phyloP scores from a whole-genome alignment of 345 rosid species.

The Acer negundo region DNA sequence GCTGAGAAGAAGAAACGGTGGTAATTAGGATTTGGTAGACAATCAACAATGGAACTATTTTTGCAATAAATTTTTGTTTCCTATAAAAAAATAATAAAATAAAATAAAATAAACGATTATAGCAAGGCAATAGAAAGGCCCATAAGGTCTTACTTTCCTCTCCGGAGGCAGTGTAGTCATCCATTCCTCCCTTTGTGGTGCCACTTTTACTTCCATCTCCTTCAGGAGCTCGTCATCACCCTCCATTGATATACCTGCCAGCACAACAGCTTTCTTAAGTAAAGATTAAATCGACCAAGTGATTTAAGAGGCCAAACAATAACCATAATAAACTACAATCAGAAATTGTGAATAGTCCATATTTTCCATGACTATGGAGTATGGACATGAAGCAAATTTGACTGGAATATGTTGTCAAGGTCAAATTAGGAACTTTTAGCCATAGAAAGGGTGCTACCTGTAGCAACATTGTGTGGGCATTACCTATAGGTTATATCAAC shows the following conservation, averaged over 20 bases:
- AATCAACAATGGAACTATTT: not conserved
- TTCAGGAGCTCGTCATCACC: constrained; percentile 92
- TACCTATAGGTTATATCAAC: not conserved
- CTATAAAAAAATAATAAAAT: too few species aligned
- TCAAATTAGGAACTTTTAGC: not conserved
- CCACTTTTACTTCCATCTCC: constrained; percentile 62
- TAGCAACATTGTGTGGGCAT: not conserved
- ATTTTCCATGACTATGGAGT: not conserved
- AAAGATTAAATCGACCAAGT: constrained; percentile 11
- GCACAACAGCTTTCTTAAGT: constrained; percentile 14
- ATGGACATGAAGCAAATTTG: not conserved
- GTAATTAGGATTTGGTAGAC: constrained; percentile 7
- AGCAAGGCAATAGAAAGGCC: not conserved
- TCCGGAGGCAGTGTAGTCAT: constrained; percentile 97
- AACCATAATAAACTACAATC: not conserved
- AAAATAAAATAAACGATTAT: not conserved
- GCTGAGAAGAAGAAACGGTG: constrained; percentile 42
- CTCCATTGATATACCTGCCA: constrained; percentile 88
- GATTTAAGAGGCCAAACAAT: constrained; percentile 3
- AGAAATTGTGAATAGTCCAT: not conserved
- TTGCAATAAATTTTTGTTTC: too few species aligned
- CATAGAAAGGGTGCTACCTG: not conserved
- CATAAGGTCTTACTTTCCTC: constrained; percentile 60
- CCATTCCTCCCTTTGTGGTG: constrained; percentile 90
- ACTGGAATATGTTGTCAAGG: not conserved